Evolutionary conservation across 139 green algal genomes (phyloP).

Genomic region (Coelastrella sp.): DNA sequence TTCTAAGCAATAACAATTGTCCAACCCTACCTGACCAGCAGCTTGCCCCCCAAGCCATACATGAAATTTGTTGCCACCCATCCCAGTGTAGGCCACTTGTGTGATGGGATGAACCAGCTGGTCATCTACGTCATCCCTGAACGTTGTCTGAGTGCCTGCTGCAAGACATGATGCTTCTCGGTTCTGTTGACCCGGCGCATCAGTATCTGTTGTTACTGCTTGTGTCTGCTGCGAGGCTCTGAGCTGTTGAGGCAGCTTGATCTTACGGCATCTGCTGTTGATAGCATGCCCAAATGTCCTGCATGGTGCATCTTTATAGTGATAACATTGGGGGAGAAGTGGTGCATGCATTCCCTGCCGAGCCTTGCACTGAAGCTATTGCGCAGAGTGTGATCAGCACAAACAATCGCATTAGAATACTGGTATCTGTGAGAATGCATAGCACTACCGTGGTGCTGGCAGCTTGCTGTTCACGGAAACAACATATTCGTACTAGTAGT

Average conservation of each 20-base stretch:
- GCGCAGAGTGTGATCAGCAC: conserved; percentile 62
- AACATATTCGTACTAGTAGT: too few relatives aligned
- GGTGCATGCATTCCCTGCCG: too few relatives aligned
- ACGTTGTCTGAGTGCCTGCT: neutral
- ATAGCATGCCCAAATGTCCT: too few relatives aligned
- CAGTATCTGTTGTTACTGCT: neutral
- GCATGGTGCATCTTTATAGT: too few relatives aligned
- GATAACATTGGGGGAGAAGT: too few relatives aligned
- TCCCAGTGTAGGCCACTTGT: neutral
- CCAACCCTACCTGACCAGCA: conserved; percentile 26
- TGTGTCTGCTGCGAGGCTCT: conserved; percentile 4
- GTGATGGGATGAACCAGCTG: conserved; percentile 21
- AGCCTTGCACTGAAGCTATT: too few relatives aligned
- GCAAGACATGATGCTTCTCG: too few relatives aligned
- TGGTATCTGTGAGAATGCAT: too few relatives aligned
- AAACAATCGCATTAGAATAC: too few relatives aligned
- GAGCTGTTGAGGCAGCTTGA: too few relatives aligned
- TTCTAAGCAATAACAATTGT: too few relatives aligned
- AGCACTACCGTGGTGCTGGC: conserved; percentile 20
- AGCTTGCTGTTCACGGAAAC: neutral
- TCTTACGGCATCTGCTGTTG: too few relatives aligned
- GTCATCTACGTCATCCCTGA: neutral
- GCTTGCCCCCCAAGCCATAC: conserved; percentile 26
- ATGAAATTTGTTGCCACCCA: neutral
- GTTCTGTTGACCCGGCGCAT: neutral